These are phyloP conservation scores for Cynanchum wilfordii DNA, from an alignment of 257 asterid genomes.

Conservation along the genomic window DNA sequence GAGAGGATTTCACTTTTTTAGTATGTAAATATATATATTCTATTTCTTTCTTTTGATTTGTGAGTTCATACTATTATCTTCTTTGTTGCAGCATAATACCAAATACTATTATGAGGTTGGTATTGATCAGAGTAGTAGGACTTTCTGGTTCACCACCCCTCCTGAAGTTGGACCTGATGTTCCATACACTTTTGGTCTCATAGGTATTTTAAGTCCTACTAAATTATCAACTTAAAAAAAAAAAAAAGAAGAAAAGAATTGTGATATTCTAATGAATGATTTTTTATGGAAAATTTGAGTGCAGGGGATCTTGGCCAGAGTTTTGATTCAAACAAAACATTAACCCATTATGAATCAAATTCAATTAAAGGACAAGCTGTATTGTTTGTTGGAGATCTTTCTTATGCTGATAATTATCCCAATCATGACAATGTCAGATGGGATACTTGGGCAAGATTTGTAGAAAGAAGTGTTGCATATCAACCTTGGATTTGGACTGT, in stretches of 20 bases:
- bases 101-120: conserved; percentile 79
- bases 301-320: conserved; percentile 92
- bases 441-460: conserved; percentile 91
- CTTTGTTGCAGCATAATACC: conserved; percentile 49
- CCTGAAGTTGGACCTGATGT: conserved; percentile 77
- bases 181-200: conserved; percentile 83
- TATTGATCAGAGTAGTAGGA: conserved; percentile 41
- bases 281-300: background rate
- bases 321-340: conserved; percentile 64
- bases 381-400: conserved; percentile 76
- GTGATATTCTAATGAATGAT: conserved; percentile 1
- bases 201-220: conserved; percentile 41
- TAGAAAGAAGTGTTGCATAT: conserved; percentile 77
- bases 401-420: conserved; percentile 72
- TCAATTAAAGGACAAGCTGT: conserved; percentile 68
- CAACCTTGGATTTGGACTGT: conserved; percentile 95
- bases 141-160: conserved; percentile 79
- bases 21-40: too few species aligned
- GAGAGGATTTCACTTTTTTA: too few species aligned
- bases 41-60: too few species aligned
- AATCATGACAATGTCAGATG: conserved; percentile 73
- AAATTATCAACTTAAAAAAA: background rate
- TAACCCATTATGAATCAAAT: conserved; percentile 65
- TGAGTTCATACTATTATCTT: too few species aligned
- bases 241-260: too few species aligned